Base-by-base conservation (phyloP, 495 filamentous ascomycete genomes). In the Aspergillus baeticus region DNA sequence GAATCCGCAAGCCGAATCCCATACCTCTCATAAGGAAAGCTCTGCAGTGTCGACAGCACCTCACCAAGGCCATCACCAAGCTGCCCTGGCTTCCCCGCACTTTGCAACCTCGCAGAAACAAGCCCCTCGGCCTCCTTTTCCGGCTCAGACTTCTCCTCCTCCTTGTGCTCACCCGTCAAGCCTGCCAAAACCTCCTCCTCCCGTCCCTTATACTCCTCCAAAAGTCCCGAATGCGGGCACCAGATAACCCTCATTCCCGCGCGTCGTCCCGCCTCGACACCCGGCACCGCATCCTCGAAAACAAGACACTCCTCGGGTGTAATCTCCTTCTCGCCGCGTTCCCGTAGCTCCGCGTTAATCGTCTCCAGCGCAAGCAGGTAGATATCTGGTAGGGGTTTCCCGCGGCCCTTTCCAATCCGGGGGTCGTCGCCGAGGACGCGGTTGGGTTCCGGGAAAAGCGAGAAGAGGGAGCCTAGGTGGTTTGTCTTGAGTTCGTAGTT, bases 211-310 rank as follows among this genome's bases (percentile, higher is more conserved):
- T 88, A 95, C 66, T 89, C 85, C 62, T 82, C 78, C 74, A 89
- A 74, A 22, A 99, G 70, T 67, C 84, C 89, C 2, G 84, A 81
- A 77, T 98, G 92, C 6, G 94, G 94, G 59, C 84, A 86, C 94
- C 94, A 99, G 1, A 96, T 77, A 8, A 96, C 94, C 57, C 91
- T 81, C 95, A 98, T 98, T 0, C 95, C 95, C 0, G 95, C 94
- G 53, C 94, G 82, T 29, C 94, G 75, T 10, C 91, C 94, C 10
- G 92, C 84, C 74, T 99, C 94, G 0, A 96, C 91, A 0, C 94
- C 94, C 0, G 91, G 90, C 3, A 98, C 92, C 21, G 85, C 86
- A 69, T 99, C 94, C 70, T 99, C 94, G 64, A 99, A 97, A 0
- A 99, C 94, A 8, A 99, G 76, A 70, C 93, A 97, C 68, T 99